A percentile compares a stretch with the other conserved stretches of the same genome.
These are phyloP conservation scores for Tillandsia fasciculata DNA, from an alignment of 176 grass and related monocot genomes.

Conservation along the genomic window DNA sequence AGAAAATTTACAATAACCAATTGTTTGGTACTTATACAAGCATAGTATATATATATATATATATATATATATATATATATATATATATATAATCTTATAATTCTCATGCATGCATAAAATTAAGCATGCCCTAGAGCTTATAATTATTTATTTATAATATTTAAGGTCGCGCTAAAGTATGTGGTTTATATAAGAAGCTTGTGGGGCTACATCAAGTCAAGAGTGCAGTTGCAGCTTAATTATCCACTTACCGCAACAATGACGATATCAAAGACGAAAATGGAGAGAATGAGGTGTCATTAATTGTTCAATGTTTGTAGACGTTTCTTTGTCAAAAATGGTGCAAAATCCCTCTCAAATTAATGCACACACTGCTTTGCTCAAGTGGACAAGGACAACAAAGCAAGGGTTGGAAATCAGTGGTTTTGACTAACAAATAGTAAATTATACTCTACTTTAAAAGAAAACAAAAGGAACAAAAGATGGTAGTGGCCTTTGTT, in stretches of 20 bases:
- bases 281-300: not conserved
- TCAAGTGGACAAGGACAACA: not conserved
- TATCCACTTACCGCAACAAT: conserved; percentile 3
- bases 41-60: too few species aligned
- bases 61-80: too few species aligned
- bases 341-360: not conserved
- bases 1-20: too few species aligned
- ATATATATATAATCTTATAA: too few species aligned
- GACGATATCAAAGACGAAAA: conserved; percentile 14
- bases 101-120: not conserved
- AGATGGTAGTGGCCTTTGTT: too few species aligned
- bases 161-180: not conserved
- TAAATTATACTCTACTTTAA: too few species aligned
- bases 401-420: too few species aligned
- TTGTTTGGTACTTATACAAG: too few species aligned
- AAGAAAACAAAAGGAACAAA: too few species aligned
- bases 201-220: conserved; percentile 30
- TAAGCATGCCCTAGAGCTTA: too few species aligned
- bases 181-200: conserved; percentile 36
- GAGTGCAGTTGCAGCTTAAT: conserved; percentile 29
- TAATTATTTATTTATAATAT: too few species aligned
- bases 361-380: not conserved
- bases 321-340: not conserved
- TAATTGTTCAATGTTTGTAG: conserved; percentile 2
- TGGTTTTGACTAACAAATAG: too few species aligned